phyloP scores from a whole-genome alignment of 169 alveolate genomes.

The Theileria annulata region DNA sequence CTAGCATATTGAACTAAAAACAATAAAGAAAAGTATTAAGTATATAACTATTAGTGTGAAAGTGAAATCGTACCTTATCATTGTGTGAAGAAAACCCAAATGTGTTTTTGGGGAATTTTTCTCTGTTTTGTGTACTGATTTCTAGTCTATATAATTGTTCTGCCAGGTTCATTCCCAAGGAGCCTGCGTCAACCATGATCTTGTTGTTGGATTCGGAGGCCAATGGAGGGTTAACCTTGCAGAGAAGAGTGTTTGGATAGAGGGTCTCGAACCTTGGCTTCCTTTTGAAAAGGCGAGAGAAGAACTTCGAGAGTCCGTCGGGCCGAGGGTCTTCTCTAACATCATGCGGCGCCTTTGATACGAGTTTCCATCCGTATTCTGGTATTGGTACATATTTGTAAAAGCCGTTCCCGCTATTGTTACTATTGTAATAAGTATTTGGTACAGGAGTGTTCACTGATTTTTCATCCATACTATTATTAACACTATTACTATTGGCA shows the following conservation, averaged over 20 bases:
- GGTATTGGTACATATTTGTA: conserved; percentile 41
- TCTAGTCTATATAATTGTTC: conserved; percentile 69
- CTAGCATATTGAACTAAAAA: too few species aligned
- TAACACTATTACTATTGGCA: background rate
- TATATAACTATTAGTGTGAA: background rate
- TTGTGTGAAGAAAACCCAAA: conserved; percentile 38
- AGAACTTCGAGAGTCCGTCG: background rate
- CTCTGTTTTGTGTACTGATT: conserved; percentile 35
- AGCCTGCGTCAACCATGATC: conserved; percentile 45
- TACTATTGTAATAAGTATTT: background rate
- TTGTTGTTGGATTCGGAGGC: background rate
- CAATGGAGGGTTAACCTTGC: conserved; percentile 54
- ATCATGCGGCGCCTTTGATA: conserved; percentile 32
- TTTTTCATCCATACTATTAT: background rate
- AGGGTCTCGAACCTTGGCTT: background rate
- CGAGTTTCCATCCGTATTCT: conserved; percentile 65
- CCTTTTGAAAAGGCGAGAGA: conserved; percentile 15
- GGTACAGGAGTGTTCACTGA: background rate
- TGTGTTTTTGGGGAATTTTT: conserved; percentile 59
- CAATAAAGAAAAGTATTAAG: background rate
- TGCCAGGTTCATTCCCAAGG: conserved; percentile 63
- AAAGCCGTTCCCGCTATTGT: background rate
- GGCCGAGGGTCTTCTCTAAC: background rate
- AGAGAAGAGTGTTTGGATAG: conserved; percentile 45
- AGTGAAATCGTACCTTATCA: background rate